phyloP scores from a whole-genome alignment of 306 rosid genomes.

The Castanea mollissima region DNA sequence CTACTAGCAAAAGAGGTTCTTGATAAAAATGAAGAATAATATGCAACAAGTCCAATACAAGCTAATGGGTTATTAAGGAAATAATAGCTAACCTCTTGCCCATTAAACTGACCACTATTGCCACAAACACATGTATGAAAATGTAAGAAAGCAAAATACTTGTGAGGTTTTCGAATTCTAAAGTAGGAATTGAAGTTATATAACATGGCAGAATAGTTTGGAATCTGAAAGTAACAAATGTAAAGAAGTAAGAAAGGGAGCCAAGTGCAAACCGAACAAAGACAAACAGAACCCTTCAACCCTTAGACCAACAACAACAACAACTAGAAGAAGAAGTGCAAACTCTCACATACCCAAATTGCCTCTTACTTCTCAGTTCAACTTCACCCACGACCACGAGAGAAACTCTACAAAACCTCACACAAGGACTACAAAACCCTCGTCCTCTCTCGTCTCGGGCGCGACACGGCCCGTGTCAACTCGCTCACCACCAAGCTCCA shows the following conservation, averaged over 20 bases:
- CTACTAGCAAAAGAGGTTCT: conserved; percentile 20
- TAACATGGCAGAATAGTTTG: conserved; percentile 9
- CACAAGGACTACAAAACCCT: conserved; percentile 50
- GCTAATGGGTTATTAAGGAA: conserved; percentile 22
- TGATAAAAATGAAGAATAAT: conserved; percentile 36
- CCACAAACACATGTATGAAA: conserved; percentile 15
- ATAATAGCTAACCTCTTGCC: conserved; percentile 16
- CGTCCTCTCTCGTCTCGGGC: conserved; percentile 47
- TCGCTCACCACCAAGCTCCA: conserved; percentile 51
- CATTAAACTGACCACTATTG: conserved; percentile 17
- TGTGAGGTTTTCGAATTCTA: conserved; percentile 9
- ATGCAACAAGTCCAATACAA: conserved; percentile 4
- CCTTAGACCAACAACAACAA: conserved; percentile 2
- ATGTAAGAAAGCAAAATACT: background rate
- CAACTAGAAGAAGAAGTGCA: conserved; percentile 3
- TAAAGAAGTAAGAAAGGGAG: background rate
- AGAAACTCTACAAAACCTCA: conserved; percentile 28
- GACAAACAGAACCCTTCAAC: background rate
- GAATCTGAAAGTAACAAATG: no score
- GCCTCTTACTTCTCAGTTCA: conserved; percentile 33
- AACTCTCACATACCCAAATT: background rate
- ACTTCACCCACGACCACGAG: conserved; percentile 46
- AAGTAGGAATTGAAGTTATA: background rate
- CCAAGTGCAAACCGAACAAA: background rate
- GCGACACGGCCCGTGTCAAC: conserved; percentile 75